A percentile compares a stretch with the other conserved stretches of the same genome.
These are phyloP conservation scores for Alternaria metachromatica DNA, from an alignment of 2,329 filamentous ascomycete species.

Conservation along the genomic window DNA sequence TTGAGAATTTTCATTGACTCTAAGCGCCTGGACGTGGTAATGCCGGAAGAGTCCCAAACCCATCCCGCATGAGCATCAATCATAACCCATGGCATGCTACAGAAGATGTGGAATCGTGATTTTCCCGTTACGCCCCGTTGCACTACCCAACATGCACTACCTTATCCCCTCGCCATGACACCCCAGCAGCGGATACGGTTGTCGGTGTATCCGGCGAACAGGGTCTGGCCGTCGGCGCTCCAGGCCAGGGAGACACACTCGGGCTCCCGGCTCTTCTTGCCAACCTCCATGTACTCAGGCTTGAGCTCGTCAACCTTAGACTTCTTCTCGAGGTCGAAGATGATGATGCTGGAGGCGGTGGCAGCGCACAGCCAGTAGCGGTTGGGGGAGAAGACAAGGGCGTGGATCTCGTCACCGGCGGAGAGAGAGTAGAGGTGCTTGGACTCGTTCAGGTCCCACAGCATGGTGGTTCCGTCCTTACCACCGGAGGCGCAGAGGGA, in stretches of 20 bases:
- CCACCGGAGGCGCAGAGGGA: conserved; percentile 98
- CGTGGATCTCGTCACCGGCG: conserved; percentile 99
- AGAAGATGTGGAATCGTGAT: conserved; percentile 49
- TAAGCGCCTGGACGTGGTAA: conserved; percentile 53
- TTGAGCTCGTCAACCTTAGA: conserved; percentile 99
- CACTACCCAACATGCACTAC: conserved; percentile 33
- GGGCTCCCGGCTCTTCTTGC: conserved; percentile 99
- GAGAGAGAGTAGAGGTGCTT: conserved; percentile 99
- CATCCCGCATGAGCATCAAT: conserved; percentile 45
- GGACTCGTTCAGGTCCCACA: conserved; percentile 99
- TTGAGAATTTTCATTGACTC: conserved; percentile 54
- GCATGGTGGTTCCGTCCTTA: conserved; percentile 99
- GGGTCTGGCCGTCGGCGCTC: conserved; percentile 97
- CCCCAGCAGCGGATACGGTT: conserved; percentile 70
- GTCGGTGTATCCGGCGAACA: conserved; percentile 99
- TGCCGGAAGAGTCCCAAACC: conserved; percentile 48
- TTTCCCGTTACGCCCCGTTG: conserved; percentile 40
- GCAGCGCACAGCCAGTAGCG: conserved; percentile 99
- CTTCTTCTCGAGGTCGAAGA: conserved; percentile 99
- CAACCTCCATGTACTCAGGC: conserved; percentile 93
- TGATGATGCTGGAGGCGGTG: conserved; percentile 97
- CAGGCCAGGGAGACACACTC: conserved; percentile 98
- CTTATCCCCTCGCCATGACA: conserved; percentile 52
- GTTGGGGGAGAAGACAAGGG: conserved; percentile 99
- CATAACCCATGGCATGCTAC: conserved; percentile 49